Base-by-base conservation (phyloP, 1,284 basidiomycete species). In the Cryptococcus sp. region DNA sequence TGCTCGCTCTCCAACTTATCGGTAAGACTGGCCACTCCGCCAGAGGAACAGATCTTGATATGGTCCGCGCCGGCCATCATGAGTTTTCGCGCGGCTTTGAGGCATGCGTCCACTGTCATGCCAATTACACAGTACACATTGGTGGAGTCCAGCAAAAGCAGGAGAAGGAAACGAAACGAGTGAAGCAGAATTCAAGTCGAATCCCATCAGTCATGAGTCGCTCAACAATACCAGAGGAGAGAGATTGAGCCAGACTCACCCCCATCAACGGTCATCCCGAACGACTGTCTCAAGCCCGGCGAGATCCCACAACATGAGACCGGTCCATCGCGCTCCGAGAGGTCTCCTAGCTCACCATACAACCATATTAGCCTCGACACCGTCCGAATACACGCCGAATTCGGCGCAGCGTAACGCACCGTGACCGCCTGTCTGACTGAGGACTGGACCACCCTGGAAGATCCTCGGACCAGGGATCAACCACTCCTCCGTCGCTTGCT, bases 371-470 rank as follows among this genome's bases (percentile, higher is more conserved):
- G 30, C 30, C 30, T 35, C 30, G 3, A 35, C 10, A 23, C 17
- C 41, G 8, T 7, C 3, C 16, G 15, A 25, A 19, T n/a, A 22
- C n/a, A 52, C 22, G 50, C 22, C 39, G 7, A 38, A 1, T 47
- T 8, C 10, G 19, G 41, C 22, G 15, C 39, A 20, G 25, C 42
- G 16, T 13, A 13, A 62, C 55, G 81, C 79, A 1, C 79, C 81
- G 62, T 83, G 82, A 0, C 82, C 82, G 16, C 82, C 82, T 1
- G 81, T 82, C 60, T 82, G 82, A 2, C 79, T 81, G 41, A 83
- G 70, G 3, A 78, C 79, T 43, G 79, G 78, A 4, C 82, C 81
- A 55, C 81, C 80, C 52, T 82, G 80, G 51, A 81, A 75, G 7
- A 83, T 68, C 0, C 81, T 68, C 1, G 82, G 82, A 0, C 81